Conservation (phyloP, 441 rosid genomes). For the Geranium incanum region DNA sequence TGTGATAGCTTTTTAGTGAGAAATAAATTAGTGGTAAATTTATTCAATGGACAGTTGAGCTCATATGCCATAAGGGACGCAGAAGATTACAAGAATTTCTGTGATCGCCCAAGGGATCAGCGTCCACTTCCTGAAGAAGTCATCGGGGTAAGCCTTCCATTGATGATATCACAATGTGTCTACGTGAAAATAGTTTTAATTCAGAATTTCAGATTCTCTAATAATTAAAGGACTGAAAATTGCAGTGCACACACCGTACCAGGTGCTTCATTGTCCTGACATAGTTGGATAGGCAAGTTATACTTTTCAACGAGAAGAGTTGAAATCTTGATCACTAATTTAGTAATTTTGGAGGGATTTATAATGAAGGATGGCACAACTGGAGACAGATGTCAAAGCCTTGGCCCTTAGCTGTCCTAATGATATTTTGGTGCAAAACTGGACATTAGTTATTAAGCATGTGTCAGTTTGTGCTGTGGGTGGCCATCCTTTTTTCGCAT, state of each 20-base stretch:
- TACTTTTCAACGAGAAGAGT: neutral
- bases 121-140: slow-evolving; percentile 81
- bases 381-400: no score
- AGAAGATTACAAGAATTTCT: slow-evolving; percentile 79
- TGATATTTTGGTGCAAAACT: no score
- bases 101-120: slow-evolving; percentile 73
- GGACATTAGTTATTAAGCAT: no score
- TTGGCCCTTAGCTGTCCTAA: no score
- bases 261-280: neutral
- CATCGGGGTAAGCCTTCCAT: slow-evolving; percentile 56
- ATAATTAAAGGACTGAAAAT: slow-evolving; percentile 1
- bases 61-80: slow-evolving; percentile 78
- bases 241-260: neutral
- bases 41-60: slow-evolving; percentile 42
- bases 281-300: neutral
- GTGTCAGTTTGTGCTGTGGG: no score
- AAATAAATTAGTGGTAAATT: neutral
- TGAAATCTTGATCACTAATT: neutral
- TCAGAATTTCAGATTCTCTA: neutral
- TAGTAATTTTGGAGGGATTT: neutral
- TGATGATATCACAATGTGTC: neutral
- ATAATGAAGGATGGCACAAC: slow-evolving; percentile 3
- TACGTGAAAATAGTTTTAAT: neutral
- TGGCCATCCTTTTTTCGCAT: no score
- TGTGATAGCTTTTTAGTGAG: neutral